Evolutionary conservation across 2,329 filamentous ascomycete species (phyloP).

Genomic region (Fusarium secorum): DNA sequence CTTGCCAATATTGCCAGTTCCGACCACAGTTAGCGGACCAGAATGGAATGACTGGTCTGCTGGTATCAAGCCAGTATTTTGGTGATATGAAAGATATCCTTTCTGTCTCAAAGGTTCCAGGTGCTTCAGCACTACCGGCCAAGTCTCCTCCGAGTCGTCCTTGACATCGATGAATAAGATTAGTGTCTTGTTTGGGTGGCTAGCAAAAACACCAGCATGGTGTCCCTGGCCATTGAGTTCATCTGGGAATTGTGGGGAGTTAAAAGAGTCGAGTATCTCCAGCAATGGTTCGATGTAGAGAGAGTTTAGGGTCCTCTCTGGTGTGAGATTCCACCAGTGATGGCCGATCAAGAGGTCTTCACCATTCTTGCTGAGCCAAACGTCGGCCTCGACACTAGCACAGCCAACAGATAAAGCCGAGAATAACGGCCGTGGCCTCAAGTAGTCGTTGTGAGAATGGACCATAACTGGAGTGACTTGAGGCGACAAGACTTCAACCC

Average conservation of each 20-base stretch:
- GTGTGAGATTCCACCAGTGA: conserved; percentile 56
- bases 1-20: conserved; percentile 61
- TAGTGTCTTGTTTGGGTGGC: conserved; percentile 60
- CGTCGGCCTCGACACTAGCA: conserved; percentile 71
- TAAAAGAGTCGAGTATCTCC: conserved; percentile 59
- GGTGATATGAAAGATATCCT: conserved; percentile 62
- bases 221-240: neutral
- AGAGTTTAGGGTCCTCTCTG: conserved; percentile 61
- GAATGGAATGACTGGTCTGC: conserved; percentile 47
- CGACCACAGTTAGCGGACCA: conserved; percentile 71
- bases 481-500: conserved; percentile 27
- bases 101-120: conserved; percentile 65
- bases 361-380: conserved; percentile 63
- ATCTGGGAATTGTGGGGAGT: neutral
- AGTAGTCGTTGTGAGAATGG: conserved; percentile 76
- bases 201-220: conserved; percentile 62
- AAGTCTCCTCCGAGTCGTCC: conserved; percentile 44
- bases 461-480: conserved; percentile 32
- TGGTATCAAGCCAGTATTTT: conserved; percentile 49
- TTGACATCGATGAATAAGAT: conserved; percentile 75
- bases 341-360: conserved; percentile 68
- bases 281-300: conserved; percentile 73
- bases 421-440: conserved; percentile 68
- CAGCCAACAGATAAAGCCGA: conserved; percentile 67
- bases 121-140: conserved; percentile 40